phyloP scores from a whole-genome alignment of 2,329 filamentous ascomycete genomes.

The Pseudocercospora eumusae region DNA sequence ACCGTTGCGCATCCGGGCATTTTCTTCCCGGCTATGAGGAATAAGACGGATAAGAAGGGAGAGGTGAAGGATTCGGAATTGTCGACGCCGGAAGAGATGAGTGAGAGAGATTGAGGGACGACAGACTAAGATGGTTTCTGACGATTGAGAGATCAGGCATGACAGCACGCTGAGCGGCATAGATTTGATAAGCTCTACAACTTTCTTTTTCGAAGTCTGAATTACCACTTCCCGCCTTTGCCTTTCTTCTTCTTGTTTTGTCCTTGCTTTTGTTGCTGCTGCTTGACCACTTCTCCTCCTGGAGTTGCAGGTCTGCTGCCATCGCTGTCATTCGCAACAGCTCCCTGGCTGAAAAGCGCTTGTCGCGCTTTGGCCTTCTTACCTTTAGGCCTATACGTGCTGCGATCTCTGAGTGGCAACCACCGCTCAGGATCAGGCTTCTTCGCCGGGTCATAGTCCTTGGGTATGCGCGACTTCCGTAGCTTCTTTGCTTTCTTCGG shows the following conservation, averaged over 20 bases:
- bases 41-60: not conserved
- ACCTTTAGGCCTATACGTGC: slow-evolving; percentile 84
- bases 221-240: slow-evolving; percentile 33
- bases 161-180: not conserved
- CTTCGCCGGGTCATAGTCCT: slow-evolving; percentile 74
- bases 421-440: slow-evolving; percentile 87
- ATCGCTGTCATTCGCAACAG: slow-evolving; percentile 62
- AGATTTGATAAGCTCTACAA: not conserved
- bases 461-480: slow-evolving; percentile 64
- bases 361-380: slow-evolving; percentile 73
- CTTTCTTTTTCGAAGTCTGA: not conserved
- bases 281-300: slow-evolving; percentile 46
- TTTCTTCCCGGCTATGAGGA: slow-evolving; percentile 42
- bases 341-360: slow-evolving; percentile 81
- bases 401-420: slow-evolving; percentile 86
- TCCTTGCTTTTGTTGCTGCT: slow-evolving; percentile 42
- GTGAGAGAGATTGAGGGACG: not conserved
- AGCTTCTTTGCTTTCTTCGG: slow-evolving; percentile 60
- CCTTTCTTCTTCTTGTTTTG: slow-evolving; percentile 48
- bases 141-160: not conserved
- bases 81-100: not conserved
- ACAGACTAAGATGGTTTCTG: not conserved
- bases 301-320: slow-evolving; percentile 38
- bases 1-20: slow-evolving; percentile 50
- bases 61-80: not conserved